Evolutionary conservation across 78 protist genomes (phyloP), one percentile per base, ranked within the genome.

Genomic region (Speleostelium caveatum): DNA sequence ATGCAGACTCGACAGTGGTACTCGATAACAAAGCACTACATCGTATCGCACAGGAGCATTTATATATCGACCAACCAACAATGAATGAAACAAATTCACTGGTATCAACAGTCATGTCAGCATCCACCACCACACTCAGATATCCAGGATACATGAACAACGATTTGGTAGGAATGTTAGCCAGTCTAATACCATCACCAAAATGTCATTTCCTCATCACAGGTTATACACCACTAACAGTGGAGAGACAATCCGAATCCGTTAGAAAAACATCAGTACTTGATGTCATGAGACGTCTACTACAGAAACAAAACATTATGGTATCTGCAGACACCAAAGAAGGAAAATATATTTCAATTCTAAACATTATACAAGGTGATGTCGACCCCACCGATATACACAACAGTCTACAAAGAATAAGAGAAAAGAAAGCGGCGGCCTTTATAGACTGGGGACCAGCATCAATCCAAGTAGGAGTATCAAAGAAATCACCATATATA

Each of bases 371-470:
- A 38, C 99, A 98, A 65, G 99, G 99, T 51, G 99, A 98, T 5
- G 98, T 96, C 19, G 99, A 99, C 65, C 99, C 99, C 1, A 95
- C 99, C 19, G 98, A 98, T 76, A 98, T 99, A 32, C 99, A 99
- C 94, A 97, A 98, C 94, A 66, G 96, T 28, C 94, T 99, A 33
- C 99, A 98, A 56, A 75, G 99, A 35, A 97, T 99, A 24, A 92
- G 98, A 26, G 99, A 98, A 71, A 86, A 98, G 16, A 88, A 94
- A 58, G 86, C 96, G 32, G 98, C 96, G 26, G 59, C 94, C 39
- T 99, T 99, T 78, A 98, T 99, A 53, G 98, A 98, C 6, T 99
- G 99, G 99, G 99, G 99, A 1, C 99, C 99, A 0, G 99, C 99
- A 2, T 59, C 92, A 36, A 97, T 99, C 26, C 99, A 99, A 87